Conservation (phyloP, 257 asterid species). For the Penstemon davidsonii region DNA sequence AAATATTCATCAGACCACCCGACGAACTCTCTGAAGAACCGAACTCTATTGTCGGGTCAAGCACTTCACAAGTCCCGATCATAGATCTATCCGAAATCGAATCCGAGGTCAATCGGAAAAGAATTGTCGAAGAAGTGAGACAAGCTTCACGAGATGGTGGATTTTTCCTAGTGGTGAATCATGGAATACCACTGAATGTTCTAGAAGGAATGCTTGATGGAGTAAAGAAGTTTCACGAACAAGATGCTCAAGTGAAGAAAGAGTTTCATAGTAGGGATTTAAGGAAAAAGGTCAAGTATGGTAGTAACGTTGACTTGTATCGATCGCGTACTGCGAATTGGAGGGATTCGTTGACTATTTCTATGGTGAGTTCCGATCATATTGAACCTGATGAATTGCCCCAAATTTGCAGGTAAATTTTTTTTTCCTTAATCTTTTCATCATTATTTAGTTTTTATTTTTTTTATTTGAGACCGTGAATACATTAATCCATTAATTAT, state of each 20-base stretch:
- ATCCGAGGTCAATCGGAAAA: too few relatives aligned
- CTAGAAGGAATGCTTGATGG: slow-evolving; percentile 59
- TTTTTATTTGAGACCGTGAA: too few relatives aligned
- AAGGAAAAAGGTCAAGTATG: slow-evolving; percentile 45
- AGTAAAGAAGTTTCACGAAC: slow-evolving; percentile 54
- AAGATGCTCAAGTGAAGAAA: slow-evolving; percentile 49
- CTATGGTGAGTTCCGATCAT: slow-evolving; percentile 11
- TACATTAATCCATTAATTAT: too few relatives aligned
- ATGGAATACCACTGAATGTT: slow-evolving; percentile 47
- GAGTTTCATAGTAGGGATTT: slow-evolving; percentile 37
- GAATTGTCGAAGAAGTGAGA: not conserved
- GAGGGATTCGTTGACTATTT: slow-evolving; percentile 64
- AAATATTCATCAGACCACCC: slow-evolving; percentile 39
- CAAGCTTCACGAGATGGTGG: slow-evolving; percentile 65
- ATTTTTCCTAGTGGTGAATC: slow-evolving; percentile 62
- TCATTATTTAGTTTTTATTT: too few relatives aligned
- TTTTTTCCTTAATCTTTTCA: not conserved
- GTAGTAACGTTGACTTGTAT: slow-evolving; percentile 56
- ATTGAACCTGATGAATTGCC: slow-evolving; percentile 56
- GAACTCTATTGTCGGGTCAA: too few relatives aligned
- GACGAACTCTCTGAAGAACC: too few relatives aligned
- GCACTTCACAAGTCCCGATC: too few relatives aligned
- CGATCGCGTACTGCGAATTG: slow-evolving; percentile 55
- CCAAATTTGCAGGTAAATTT: slow-evolving; percentile 51
- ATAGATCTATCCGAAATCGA: too few relatives aligned